Base-by-base conservation (phyloP, 1,284 basidiomycete genomes). In the Athelia psychrophila region DNA sequence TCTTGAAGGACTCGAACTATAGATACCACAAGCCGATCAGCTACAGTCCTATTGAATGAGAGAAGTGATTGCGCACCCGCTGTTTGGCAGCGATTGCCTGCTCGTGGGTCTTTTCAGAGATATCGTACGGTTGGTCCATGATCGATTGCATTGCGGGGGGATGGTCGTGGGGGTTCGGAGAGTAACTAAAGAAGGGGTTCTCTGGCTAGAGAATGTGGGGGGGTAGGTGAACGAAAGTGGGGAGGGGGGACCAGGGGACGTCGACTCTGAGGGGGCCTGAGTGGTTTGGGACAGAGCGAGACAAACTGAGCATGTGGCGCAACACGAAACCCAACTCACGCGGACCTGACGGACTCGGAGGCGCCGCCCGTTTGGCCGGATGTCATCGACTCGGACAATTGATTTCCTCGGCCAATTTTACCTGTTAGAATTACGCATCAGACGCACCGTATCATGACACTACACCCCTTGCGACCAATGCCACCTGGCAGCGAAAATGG, bases 1-100 rank as follows among this genome's bases (percentile, higher is more conserved):
- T 69, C 63, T 76, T 80, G 74, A 88, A 88, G 22, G 80, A 76
- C 54, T 83, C 80, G 62, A 88, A 80, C 86, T 88, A 60, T 1
- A 49, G n/a, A 20, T 25, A 30, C 46, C 42, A 47, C 47, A 23
- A 49, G 15, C 10, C 13, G 2, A 48, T 55, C 38, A 61, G 50
- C 3, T 22, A 19, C 16, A 53, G 51, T 51, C 9, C 38, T 18
- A 22, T 18, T 18, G 38, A 42, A n/a, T 42, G 5, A 9, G 30
- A 22, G 38, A 49, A 40, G 47, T 16, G 40, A 10, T 33, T 30
- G 55, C 58, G 27, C 53, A 80, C 80, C 71, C 76, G 76, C 60
- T 75, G 74, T 58, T 66, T 76, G 55, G 72, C 77, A 51, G 67
- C 69, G 49, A 61, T 49, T 46, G 75, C 75, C 55, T 71, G 66